Evolutionary conservation across 2,329 filamentous ascomycete species (phyloP).

Genomic region (Juglanconis sp.): DNA sequence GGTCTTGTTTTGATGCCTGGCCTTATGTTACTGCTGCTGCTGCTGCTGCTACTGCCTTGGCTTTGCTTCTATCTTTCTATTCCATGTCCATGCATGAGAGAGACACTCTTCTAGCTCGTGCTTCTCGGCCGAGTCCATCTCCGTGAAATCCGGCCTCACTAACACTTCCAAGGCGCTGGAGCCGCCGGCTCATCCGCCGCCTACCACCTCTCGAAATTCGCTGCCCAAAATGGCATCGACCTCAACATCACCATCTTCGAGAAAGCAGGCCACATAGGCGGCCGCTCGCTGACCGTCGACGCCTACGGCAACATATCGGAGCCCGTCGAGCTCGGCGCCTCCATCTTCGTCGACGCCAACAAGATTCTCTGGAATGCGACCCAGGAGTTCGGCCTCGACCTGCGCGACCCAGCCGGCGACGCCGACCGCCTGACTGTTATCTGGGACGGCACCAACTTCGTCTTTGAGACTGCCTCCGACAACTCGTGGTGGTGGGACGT

Average conservation of each 20-base stretch:
- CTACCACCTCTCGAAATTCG: constrained; percentile 74
- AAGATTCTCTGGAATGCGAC: constrained; percentile 75
- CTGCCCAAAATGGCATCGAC: constrained; percentile 54
- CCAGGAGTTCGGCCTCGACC: constrained; percentile 64
- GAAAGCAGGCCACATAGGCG: constrained; percentile 72
- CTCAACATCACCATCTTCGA: constrained; percentile 89
- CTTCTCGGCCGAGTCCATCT: not conserved
- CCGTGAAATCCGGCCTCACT: not conserved
- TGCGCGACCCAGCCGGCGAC: constrained; percentile 43
- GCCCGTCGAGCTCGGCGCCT: constrained; percentile 83
- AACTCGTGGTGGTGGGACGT: constrained; percentile 74
- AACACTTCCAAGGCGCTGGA: constrained; percentile 66
- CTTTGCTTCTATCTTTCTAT: not conserved
- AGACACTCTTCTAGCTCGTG: not conserved
- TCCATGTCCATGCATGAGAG: not conserved
- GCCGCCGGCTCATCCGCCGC: constrained; percentile 84
- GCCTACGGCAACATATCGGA: constrained; percentile 64
- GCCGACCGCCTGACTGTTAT: constrained; percentile 65
- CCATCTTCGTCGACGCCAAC: constrained; percentile 86
- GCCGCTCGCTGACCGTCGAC: constrained; percentile 81
- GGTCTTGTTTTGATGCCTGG: no score
- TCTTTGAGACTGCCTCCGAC: constrained; percentile 60
- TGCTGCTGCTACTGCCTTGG: not conserved
- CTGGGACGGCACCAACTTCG: constrained; percentile 78
- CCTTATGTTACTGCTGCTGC: not conserved